Evolutionary conservation across 2,329 filamentous ascomycete genomes (phyloP).

Genomic region (Beauveria sp.): DNA sequence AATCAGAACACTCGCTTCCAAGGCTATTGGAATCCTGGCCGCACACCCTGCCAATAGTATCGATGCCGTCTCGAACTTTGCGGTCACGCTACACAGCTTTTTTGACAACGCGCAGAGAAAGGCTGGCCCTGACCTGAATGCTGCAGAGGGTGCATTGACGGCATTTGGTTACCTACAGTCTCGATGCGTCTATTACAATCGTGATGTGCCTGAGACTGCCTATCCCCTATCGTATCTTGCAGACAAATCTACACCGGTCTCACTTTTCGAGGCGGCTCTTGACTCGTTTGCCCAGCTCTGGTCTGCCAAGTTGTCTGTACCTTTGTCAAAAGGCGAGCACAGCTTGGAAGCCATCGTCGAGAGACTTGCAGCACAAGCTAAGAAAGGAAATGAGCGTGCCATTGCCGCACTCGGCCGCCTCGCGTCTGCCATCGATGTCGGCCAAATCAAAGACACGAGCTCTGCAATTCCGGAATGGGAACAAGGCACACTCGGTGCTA

Average conservation of each 20-base stretch:
- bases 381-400: constrained; percentile 72
- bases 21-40: constrained; percentile 66
- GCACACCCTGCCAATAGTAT: constrained; percentile 50
- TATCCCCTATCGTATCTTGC: constrained; percentile 27
- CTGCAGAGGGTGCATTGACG: constrained; percentile 39
- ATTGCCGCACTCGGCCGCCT: constrained; percentile 75
- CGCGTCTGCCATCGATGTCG: constrained; percentile 28
- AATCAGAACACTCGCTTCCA: constrained; percentile 58
- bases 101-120: constrained; percentile 35
- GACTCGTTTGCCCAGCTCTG: constrained; percentile 40
- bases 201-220: constrained; percentile 18
- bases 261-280: constrained; percentile 36
- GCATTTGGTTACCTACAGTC: constrained; percentile 38
- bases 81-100: constrained; percentile 32
- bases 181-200: constrained; percentile 35
- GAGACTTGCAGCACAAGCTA: constrained; percentile 59
- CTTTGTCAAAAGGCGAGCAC: constrained; percentile 21
- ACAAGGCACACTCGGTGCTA: constrained; percentile 36
- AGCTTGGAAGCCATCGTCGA: constrained; percentile 44
- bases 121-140: constrained; percentile 35
- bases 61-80: constrained; percentile 19
- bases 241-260: constrained; percentile 21
- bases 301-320: constrained; percentile 34
- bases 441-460: constrained; percentile 18
- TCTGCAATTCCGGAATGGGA: background rate